A percentile compares a stretch with the other conserved stretches of the same genome.
Conservation (phyloP, 495 filamentous ascomycete species). For the Aeminium ludgeri region DNA sequence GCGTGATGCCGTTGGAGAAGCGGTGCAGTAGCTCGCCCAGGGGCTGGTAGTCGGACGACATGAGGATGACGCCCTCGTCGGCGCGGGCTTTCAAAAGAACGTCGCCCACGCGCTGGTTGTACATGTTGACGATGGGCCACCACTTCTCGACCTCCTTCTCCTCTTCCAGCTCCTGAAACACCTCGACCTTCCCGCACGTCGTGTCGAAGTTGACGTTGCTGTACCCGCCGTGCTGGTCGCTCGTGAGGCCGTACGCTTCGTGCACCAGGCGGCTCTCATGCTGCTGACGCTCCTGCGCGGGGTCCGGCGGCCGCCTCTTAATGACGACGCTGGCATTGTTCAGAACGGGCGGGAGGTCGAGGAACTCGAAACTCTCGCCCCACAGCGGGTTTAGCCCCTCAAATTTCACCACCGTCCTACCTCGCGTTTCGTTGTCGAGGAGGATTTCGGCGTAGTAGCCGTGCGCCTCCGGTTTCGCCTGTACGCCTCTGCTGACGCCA, state of each 20-base stretch:
- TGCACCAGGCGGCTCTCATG: constrained; percentile 10
- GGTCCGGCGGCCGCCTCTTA: constrained; percentile 45
- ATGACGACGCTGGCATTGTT: constrained; percentile 68
- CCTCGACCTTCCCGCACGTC: constrained; percentile 58
- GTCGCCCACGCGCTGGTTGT: constrained; percentile 60
- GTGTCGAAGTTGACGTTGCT: constrained; percentile 35
- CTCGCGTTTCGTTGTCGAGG: constrained; percentile 74
- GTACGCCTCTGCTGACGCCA: neutral
- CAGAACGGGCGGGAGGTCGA: constrained; percentile 63
- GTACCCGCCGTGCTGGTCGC: constrained; percentile 21
- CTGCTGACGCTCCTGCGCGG: constrained; percentile 13
- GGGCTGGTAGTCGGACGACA: constrained; percentile 67
- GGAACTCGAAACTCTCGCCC: constrained; percentile 81
- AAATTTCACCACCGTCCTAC: constrained; percentile 65
- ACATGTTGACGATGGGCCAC: constrained; percentile 66
- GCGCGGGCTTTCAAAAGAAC: constrained; percentile 70
- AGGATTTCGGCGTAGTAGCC: constrained; percentile 80
- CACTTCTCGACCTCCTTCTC: constrained; percentile 75
- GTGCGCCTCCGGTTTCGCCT: constrained; percentile 5
- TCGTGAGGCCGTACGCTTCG: constrained; percentile 18
- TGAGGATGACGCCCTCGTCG: constrained; percentile 77
- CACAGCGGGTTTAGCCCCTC: constrained; percentile 81
- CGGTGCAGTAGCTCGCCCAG: constrained; percentile 72
- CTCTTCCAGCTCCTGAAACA: constrained; percentile 63
- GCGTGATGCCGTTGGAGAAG: constrained; percentile 67